Base-by-base conservation (phyloP, 169 alveolate genomes). In the Plasmodium yoelii region DNA sequence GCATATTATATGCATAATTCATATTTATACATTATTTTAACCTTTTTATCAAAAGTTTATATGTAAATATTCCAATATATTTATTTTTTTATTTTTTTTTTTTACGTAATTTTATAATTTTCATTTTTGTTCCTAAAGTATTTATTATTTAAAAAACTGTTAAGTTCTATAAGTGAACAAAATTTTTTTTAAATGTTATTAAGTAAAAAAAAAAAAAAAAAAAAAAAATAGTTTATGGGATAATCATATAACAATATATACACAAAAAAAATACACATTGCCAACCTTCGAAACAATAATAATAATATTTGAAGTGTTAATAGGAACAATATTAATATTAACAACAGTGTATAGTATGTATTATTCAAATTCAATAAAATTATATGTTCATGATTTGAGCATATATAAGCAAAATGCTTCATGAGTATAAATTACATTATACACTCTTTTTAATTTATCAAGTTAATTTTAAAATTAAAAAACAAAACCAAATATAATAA, bases 331-430 rank as follows among this genome's bases (percentile, higher is more conserved):
- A 34, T 34, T 34, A 34, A 34, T 34, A 34, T 34, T 34, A 7
- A 34, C 42, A 34, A 34, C 42, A 34, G 42, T 34, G 42, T 34
- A 34, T 34, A 34, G 5, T 34, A 34, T 34, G 42, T 3, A 34
- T 34, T 34, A 34, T 5, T 34, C 42, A 34, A 0, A 34, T n/a
- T 34, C 5, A 56, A 53, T 63, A 63, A 75, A 63, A 75, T 47
- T 44, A 22, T 75, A 67, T 75, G 67, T 75, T 63, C 74, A 75
- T 49, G 59, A 44, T 57, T n/a, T 69, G 51, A 65, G 61, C 73
- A 34, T 34, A 34, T 34, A 69, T 75, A 51, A 42, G 51, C 22
- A 75, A 42, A 63, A 75, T 75, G 69, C 34, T 75, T 63, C 19
- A 42, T 75, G 73, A 47, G 75, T 24, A 75, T 75, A 65, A 75